Percentiles rank a stretch among this genome's conserved stretches.
These are phyloP conservation scores for Olyra latifolia DNA, from an alignment of 176 grass and related monocot genomes.

Conservation along the genomic window DNA sequence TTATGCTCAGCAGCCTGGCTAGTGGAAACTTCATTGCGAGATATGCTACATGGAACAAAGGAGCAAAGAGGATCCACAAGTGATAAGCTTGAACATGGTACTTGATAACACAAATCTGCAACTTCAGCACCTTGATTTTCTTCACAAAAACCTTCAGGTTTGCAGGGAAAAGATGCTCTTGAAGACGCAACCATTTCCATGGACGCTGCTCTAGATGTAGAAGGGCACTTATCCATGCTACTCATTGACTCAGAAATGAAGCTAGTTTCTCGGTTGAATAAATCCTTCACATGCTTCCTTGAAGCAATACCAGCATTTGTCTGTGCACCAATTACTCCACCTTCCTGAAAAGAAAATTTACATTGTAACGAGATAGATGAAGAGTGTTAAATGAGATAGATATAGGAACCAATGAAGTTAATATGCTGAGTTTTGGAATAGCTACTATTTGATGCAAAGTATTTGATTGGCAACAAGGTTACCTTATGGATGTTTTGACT, in stretches of 20 bases:
- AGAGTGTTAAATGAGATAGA: not conserved
- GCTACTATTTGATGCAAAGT: not conserved
- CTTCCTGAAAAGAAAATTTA: slow-evolving; percentile 50
- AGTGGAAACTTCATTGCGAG: slow-evolving; percentile 43
- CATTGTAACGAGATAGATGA: slow-evolving; percentile 8
- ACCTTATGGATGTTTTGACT: slow-evolving; percentile 45
- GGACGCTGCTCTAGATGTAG: slow-evolving; percentile 37
- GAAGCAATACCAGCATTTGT: slow-evolving; percentile 33
- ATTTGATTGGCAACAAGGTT: slow-evolving; percentile 16
- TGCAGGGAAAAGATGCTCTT: slow-evolving; percentile 44
- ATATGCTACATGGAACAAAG: slow-evolving; percentile 81
- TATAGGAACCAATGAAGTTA: slow-evolving; percentile 3
- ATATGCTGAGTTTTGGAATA: not conserved
- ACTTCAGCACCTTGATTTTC: slow-evolving; percentile 37
- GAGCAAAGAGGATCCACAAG: slow-evolving; percentile 76
- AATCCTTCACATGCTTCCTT: slow-evolving; percentile 54
- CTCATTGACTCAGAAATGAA: slow-evolving; percentile 89
- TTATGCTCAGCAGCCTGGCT: slow-evolving; percentile 27
- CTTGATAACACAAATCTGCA: slow-evolving; percentile 22
- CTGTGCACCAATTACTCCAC: slow-evolving; percentile 21
- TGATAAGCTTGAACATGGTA: slow-evolving; percentile 55
- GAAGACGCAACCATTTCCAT: slow-evolving; percentile 74
- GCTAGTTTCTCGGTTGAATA: slow-evolving; percentile 69
- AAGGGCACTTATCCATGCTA: slow-evolving; percentile 29
- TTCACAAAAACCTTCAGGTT: slow-evolving; percentile 23